Conservation (phyloP, 768 basidiomycete genomes). For the Psilocybe cubensis region DNA sequence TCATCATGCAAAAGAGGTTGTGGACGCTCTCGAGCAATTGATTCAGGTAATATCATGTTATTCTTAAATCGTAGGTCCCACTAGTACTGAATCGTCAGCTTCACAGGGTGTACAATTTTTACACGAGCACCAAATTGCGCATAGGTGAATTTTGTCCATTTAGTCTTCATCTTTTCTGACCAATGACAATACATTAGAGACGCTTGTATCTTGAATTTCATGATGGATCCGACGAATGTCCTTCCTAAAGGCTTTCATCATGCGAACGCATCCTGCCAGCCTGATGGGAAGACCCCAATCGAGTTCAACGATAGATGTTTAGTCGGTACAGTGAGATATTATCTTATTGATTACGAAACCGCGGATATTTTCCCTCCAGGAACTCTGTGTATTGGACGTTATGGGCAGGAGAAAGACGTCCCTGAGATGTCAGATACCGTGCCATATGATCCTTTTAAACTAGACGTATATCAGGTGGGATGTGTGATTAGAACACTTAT, state of each 20-base stretch:
- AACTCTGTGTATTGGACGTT: conserved; percentile 4
- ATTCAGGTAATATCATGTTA: not conserved
- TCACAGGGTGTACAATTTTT: conserved; percentile 25
- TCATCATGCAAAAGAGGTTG: too few species aligned
- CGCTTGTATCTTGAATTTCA: conserved; percentile 20
- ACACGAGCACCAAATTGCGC: conserved; percentile 21
- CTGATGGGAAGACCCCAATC: not conserved
- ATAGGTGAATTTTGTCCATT: conserved; percentile 9
- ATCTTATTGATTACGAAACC: conserved; percentile 31
- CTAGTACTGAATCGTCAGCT: not conserved
- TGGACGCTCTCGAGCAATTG: not conserved
- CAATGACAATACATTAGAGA: conserved; percentile 17
- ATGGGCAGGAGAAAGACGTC: conserved; percentile 25
- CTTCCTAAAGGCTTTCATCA: conserved; percentile 21
- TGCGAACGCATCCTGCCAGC: not conserved
- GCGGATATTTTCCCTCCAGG: conserved; percentile 4
- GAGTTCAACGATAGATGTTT: conserved; percentile 16
- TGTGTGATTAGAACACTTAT: conserved; percentile 8
- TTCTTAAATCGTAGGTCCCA: not conserved
- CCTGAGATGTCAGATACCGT: conserved; percentile 25
- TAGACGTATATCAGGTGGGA: conserved; percentile 32
- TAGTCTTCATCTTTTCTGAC: not conserved
- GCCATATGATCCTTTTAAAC: conserved; percentile 31
- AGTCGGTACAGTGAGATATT: conserved; percentile 26
- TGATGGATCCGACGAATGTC: conserved; percentile 20